Conservation (phyloP, 345 rosid genomes). For the Eucalyptus regnans region DNA sequence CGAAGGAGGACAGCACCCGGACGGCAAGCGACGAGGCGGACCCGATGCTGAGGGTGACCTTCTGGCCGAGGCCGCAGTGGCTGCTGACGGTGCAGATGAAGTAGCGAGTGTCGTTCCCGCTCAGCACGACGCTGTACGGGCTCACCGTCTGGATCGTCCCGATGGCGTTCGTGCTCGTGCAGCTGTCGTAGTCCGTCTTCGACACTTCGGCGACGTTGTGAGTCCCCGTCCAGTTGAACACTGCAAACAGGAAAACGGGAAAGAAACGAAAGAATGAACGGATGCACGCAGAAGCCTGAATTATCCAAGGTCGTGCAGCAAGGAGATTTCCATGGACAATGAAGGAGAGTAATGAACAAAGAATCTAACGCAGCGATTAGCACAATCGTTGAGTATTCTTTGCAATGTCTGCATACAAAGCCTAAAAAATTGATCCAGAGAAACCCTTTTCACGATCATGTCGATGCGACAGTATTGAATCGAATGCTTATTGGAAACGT, state of each 20-base stretch:
- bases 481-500: background rate
- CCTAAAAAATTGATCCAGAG: background rate
- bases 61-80: conserved; percentile 14
- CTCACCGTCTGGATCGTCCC: background rate
- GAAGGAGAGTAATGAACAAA: background rate
- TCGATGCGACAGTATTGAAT: background rate
- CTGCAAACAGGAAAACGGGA: background rate
- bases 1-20: background rate
- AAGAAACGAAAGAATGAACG: background rate
- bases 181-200: conserved; percentile 2
- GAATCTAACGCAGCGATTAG: background rate
- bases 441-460: background rate
- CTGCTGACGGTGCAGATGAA: conserved; percentile 7
- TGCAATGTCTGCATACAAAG: background rate
- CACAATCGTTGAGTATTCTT: background rate
- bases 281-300: background rate
- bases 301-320: background rate
- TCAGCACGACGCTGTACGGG: background rate
- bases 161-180: background rate
- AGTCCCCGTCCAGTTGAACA: conserved; percentile 17
- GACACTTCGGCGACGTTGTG: conserved; percentile 5
- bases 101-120: background rate
- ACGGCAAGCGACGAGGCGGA: background rate
- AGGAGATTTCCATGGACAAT: background rate
- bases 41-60: conserved; percentile 3